phyloP scores from a whole-genome alignment of 345 rosid species.

The Lumnitzera littorea region DNA sequence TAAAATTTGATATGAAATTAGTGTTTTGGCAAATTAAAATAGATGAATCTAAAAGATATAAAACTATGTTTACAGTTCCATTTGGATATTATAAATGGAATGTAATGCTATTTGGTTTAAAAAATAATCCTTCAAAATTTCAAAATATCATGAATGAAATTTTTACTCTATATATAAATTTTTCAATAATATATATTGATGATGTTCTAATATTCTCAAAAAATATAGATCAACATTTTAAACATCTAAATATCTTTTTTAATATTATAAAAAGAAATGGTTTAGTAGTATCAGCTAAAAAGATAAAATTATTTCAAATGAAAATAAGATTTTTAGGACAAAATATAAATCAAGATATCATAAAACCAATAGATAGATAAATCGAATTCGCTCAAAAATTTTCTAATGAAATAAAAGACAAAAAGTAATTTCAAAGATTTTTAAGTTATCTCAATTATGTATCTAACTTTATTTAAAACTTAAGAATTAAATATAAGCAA shows the following conservation, averaged over 20 bases:
- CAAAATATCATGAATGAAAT: too few relatives aligned
- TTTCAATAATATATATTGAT: too few relatives aligned
- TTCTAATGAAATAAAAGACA: not conserved
- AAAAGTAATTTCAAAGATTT: not conserved
- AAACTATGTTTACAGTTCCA: not conserved
- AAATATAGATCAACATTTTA: too few relatives aligned
- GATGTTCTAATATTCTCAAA: too few relatives aligned
- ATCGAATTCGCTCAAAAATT: not conserved
- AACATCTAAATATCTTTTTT: too few relatives aligned
- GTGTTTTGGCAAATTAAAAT: not conserved
- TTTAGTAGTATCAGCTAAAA: not conserved
- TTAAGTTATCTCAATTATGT: not conserved
- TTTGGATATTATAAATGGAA: too few relatives aligned
- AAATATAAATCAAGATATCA: not conserved
- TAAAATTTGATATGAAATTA: conserved; percentile 3
- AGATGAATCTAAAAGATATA: not conserved
- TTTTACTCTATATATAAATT: too few relatives aligned
- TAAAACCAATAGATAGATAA: not conserved
- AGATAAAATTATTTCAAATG: not conserved
- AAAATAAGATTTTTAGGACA: not conserved
- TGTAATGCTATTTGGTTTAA: too few relatives aligned
- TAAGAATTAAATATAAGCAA: not conserved
- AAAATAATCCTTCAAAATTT: too few relatives aligned
- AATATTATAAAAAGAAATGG: not conserved
- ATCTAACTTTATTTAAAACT: not conserved